Conservation (phyloP, 192 early-diverging fungal species). For the Bifiguratus adelaidae region DNA sequence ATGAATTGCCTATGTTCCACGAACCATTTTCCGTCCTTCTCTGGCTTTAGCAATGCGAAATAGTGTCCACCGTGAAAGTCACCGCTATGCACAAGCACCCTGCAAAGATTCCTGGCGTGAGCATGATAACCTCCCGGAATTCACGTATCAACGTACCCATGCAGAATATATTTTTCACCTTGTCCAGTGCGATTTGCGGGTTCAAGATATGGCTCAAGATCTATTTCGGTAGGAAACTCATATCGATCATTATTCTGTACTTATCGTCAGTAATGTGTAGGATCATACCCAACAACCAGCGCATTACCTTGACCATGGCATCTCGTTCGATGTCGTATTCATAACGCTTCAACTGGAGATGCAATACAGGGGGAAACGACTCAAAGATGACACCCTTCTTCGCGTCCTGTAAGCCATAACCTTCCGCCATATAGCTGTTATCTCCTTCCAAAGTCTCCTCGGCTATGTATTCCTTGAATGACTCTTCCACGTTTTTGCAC, state of each 20-base stretch:
- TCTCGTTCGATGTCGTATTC: constrained; percentile 93
- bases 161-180: constrained; percentile 71
- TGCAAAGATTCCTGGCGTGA: constrained; percentile 6
- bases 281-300: background rate
- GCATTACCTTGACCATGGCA: constrained; percentile 71
- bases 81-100: constrained; percentile 93
- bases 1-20: background rate
- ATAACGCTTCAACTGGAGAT: constrained; percentile 94
- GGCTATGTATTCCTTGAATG: constrained; percentile 82
- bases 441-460: constrained; percentile 94
- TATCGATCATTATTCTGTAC: constrained; percentile 87
- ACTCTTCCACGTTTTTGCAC: constrained; percentile 72
- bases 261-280: background rate
- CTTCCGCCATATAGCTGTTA: constrained; percentile 95
- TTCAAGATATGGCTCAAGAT: constrained; percentile 73
- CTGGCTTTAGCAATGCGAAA: constrained; percentile 80
- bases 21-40: constrained; percentile 66
- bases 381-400: constrained; percentile 95
- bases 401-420: constrained; percentile 87
- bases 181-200: constrained; percentile 48
- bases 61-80: constrained; percentile 92
- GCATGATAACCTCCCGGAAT: background rate
- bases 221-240: constrained; percentile 84
- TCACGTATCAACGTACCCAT: constrained; percentile 47
- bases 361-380: constrained; percentile 86